These are phyloP conservation scores for Saccharomyces hybrid DNA, from an alignment of 1,139 yeast species.

Conservation along the genomic window DNA sequence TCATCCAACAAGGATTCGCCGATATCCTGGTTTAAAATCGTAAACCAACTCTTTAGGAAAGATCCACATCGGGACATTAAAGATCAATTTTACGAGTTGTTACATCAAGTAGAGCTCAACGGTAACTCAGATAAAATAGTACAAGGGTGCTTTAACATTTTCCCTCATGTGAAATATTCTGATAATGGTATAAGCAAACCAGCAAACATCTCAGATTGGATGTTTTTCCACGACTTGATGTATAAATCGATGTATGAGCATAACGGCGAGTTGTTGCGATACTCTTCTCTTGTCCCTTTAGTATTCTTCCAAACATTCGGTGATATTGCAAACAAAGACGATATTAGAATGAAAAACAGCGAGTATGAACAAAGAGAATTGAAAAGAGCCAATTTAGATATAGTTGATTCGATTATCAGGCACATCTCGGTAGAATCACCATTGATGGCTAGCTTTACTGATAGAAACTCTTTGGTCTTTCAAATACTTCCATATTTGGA, in stretches of 20 bases:
- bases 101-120: constrained; percentile 41
- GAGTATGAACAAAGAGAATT: constrained; percentile 25
- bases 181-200: constrained; percentile 66
- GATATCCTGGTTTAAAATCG: constrained; percentile 51
- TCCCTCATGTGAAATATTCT: constrained; percentile 47
- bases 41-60: constrained; percentile 48
- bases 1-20: constrained; percentile 44
- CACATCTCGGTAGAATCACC: constrained; percentile 14
- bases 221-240: constrained; percentile 55
- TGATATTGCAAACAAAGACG: constrained; percentile 42
- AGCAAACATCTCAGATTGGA: constrained; percentile 65
- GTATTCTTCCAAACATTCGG: constrained; percentile 62
- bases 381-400: constrained; percentile 13
- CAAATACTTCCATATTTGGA: constrained; percentile 45
- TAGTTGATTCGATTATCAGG: constrained; percentile 12
- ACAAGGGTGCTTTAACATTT: constrained; percentile 65
- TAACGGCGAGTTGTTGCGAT: constrained; percentile 46
- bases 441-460: constrained; percentile 11
- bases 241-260: constrained; percentile 39
- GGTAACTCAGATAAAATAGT: constrained; percentile 56
- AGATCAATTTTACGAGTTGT: constrained; percentile 42
- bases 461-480: constrained; percentile 16
- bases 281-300: constrained; percentile 51
- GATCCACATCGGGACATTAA: constrained; percentile 39
- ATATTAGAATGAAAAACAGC: constrained; percentile 16